Percentiles rank a stretch among this genome's conserved stretches.
Evolutionary conservation across 306 rosid genomes (phyloP).

Genomic region (Pyrus bretschneideri): DNA sequence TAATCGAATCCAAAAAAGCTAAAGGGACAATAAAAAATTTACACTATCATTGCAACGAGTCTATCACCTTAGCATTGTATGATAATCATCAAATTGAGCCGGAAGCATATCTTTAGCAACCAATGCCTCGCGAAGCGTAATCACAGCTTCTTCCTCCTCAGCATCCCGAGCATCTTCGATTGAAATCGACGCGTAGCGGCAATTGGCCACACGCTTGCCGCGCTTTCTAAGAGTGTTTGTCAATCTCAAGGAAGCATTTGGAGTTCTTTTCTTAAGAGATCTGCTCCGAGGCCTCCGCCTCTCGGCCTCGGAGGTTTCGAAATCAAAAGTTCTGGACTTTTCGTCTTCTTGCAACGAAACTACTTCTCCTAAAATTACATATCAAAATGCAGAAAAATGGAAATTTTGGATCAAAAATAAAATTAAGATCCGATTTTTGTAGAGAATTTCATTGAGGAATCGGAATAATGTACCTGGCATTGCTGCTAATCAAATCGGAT

Average conservation of each 20-base stretch:
- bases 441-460: neutral
- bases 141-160: constrained; percentile 75
- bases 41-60: constrained; percentile 4
- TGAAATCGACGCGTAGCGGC: constrained; percentile 51
- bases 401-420: neutral
- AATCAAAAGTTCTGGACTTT: constrained; percentile 41
- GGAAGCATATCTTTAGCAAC: constrained; percentile 65
- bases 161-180: constrained; percentile 92
- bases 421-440: neutral
- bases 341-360: constrained; percentile 50
- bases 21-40: neutral
- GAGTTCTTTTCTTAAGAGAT: constrained; percentile 66
- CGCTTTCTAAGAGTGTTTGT: constrained; percentile 58
- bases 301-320: constrained; percentile 79
- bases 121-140: constrained; percentile 52
- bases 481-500: constrained; percentile 16
- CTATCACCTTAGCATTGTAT: constrained; percentile 77
- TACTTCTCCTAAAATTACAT: constrained; percentile 38
- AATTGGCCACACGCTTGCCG: constrained; percentile 60
- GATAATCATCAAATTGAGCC: constrained; percentile 72
- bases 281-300: constrained; percentile 62
- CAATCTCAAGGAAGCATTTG: constrained; percentile 57
- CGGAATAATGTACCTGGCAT: constrained; percentile 53
- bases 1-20: constrained; percentile 8
- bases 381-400: neutral